Conservation (phyloP, 2,329 filamentous ascomycete genomes). For the Didymella segeticola region DNA sequence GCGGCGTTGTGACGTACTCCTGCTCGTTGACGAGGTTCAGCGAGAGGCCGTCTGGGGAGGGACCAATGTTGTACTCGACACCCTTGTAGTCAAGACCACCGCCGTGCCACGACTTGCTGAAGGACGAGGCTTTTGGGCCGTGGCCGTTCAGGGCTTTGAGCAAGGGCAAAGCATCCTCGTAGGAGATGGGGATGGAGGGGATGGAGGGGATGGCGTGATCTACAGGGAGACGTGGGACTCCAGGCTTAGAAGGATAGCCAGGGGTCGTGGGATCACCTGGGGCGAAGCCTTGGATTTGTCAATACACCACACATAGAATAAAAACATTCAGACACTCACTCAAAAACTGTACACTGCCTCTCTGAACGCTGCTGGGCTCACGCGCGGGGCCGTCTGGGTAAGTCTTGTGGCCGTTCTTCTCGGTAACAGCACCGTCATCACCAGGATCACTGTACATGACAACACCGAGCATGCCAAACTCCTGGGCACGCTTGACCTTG, state of each 20-base stretch:
- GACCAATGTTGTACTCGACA: slow-evolving; percentile 84
- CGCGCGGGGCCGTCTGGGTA: slow-evolving; percentile 89
- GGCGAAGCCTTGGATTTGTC: slow-evolving; percentile 56
- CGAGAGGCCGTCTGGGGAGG: slow-evolving; percentile 72
- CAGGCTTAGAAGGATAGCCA: slow-evolving; percentile 91
- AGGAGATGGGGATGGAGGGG: slow-evolving; percentile 90
- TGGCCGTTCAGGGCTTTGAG: slow-evolving; percentile 90
- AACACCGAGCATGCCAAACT: slow-evolving; percentile 85
- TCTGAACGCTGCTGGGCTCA: slow-evolving; percentile 86
- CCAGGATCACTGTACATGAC: slow-evolving; percentile 89
- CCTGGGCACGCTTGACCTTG: slow-evolving; percentile 91
- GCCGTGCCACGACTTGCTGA: slow-evolving; percentile 75
- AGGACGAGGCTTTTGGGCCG: slow-evolving; percentile 76
- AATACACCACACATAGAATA: slow-evolving; percentile 6
- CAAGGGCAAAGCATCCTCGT: slow-evolving; percentile 82
- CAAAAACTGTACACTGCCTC: slow-evolving; percentile 76
- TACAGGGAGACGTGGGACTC: slow-evolving; percentile 75
- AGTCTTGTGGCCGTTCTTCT: slow-evolving; percentile 76
- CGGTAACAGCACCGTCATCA: slow-evolving; percentile 82
- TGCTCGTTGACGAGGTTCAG: slow-evolving; percentile 59
- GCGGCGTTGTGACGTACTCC: slow-evolving; percentile 58
- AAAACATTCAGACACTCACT: slow-evolving; percentile 42
- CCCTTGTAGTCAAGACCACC: slow-evolving; percentile 79
- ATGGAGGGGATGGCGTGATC: slow-evolving; percentile 78
- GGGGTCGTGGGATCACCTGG: slow-evolving; percentile 86